Evolutionary conservation across 1,284 basidiomycete species (phyloP).

Genomic region (Pulveroboletus sp.): DNA sequence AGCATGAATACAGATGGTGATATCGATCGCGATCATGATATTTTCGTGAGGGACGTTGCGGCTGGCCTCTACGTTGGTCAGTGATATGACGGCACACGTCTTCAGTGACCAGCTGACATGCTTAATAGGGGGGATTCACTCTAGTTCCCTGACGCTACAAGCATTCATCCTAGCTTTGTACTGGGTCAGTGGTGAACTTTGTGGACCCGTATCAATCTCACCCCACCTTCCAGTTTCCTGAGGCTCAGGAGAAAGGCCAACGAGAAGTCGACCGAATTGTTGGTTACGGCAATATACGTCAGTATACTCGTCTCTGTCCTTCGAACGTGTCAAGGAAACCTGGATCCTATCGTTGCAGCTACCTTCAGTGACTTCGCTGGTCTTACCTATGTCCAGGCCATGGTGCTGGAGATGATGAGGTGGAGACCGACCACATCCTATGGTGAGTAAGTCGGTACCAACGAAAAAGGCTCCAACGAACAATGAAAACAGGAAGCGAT

Average conservation of each 20-base stretch:
- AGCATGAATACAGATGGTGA: neutral
- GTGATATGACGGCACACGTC: neutral
- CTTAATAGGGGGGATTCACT: constrained; percentile 2
- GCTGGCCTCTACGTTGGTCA: constrained; percentile 6
- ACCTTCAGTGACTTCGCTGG: constrained; percentile 4
- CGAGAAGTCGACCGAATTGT: neutral
- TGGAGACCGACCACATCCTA: constrained; percentile 9
- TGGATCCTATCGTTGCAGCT: neutral
- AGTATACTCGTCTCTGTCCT: neutral
- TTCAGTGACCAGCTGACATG: neutral
- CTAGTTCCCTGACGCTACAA: constrained; percentile 8
- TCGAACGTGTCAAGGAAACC: neutral
- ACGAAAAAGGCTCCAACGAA: neutral
- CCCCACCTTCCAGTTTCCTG: neutral
- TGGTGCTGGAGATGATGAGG: constrained; percentile 12
- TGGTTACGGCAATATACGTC: constrained; percentile 6
- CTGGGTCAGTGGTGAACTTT: neutral
- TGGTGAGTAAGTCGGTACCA: neutral
- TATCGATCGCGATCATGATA: neutral
- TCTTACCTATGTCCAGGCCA: constrained; percentile 8
- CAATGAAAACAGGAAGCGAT: neutral
- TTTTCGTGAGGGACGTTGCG: constrained; percentile 3
- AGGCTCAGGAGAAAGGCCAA: constrained; percentile 5
- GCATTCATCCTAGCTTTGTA: constrained; percentile 3
- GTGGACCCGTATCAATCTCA: neutral